Evolutionary conservation across 176 grass and related monocot genomes (phyloP).

Genomic region (Tillandsia leiboldiana): DNA sequence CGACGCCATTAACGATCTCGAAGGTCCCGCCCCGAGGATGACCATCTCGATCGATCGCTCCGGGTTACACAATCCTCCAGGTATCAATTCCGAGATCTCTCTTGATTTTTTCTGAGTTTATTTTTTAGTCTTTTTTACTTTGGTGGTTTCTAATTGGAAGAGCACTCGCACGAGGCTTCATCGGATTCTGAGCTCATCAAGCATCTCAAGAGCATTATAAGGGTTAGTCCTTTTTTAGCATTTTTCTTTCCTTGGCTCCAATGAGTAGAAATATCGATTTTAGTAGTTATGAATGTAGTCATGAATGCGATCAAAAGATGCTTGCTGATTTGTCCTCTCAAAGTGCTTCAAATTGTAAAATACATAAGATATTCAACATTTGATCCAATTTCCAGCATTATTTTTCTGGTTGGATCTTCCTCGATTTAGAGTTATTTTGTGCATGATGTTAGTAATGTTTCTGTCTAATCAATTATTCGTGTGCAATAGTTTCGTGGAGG

Average conservation of each 20-base stretch:
- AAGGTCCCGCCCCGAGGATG: not conserved
- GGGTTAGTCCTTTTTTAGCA: conserved; percentile 25
- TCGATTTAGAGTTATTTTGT: not conserved
- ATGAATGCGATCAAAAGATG: no score
- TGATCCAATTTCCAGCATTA: not conserved
- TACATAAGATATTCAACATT: no score
- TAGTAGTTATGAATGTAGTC: no score
- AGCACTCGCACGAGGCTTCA: conserved; percentile 54
- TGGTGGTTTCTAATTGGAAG: conserved; percentile 35
- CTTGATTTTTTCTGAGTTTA: not conserved
- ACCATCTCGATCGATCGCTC: conserved; percentile 66
- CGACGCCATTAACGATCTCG: not conserved
- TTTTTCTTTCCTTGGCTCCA: not conserved
- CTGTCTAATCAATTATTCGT: not conserved
- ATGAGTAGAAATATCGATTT: conserved; percentile 1
- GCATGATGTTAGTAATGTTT: not conserved
- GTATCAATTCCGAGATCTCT: conserved; percentile 15
- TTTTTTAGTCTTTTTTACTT: not conserved
- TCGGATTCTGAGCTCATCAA: conserved; percentile 71
- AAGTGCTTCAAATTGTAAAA: no score
- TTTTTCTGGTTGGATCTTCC: not conserved
- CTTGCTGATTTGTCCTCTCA: no score
- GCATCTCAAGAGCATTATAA: conserved; percentile 92
- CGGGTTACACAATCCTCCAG: conserved; percentile 57
- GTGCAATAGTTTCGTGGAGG: conserved; percentile 69